Conservation (phyloP, 805 yeast genomes). For the Ogataea salicorniae region DNA sequence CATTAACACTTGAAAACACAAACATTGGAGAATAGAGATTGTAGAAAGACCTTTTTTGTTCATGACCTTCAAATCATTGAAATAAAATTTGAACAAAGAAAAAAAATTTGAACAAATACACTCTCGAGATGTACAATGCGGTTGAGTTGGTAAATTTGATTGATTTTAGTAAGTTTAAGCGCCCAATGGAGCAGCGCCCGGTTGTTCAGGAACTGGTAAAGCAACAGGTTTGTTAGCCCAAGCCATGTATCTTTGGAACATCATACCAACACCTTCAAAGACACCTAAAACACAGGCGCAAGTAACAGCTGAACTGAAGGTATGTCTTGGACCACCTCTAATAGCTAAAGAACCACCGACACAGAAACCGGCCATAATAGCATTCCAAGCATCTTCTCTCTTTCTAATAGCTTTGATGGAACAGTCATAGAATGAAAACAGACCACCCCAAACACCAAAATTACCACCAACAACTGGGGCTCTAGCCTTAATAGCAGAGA, state of each 20-base stretch:
- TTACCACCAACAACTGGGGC: slow-evolving; percentile 99
- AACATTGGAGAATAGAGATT: too few species aligned
- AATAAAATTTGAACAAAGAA: not conserved
- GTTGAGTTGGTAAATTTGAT: too few species aligned
- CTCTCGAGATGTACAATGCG: too few species aligned
- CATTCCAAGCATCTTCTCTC: slow-evolving; percentile 98
- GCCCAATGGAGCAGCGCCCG: slow-evolving; percentile 21
- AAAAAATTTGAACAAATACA: not conserved
- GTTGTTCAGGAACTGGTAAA: slow-evolving; percentile 49
- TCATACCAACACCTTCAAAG: slow-evolving; percentile 96
- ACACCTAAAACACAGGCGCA: slow-evolving; percentile 97
- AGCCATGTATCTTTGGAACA: slow-evolving; percentile 88
- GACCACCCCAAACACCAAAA: slow-evolving; percentile 99
- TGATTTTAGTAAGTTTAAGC: slow-evolving; percentile 7
- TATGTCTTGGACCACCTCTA: slow-evolving; percentile 98
- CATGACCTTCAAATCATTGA: not conserved
- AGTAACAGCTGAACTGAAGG: slow-evolving; percentile 92
- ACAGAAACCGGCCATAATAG: slow-evolving; percentile 95
- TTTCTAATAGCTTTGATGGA: slow-evolving; percentile 91
- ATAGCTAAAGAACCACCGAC: slow-evolving; percentile 97
- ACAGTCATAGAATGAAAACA: slow-evolving; percentile 94
- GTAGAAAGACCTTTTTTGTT: not conserved
- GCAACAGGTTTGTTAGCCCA: slow-evolving; percentile 71
- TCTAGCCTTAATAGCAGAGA: slow-evolving; percentile 87
- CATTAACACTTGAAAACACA: too few species aligned